phyloP scores from a whole-genome alignment of 441 rosid genomes.

The Adansonia rubrostipa region DNA sequence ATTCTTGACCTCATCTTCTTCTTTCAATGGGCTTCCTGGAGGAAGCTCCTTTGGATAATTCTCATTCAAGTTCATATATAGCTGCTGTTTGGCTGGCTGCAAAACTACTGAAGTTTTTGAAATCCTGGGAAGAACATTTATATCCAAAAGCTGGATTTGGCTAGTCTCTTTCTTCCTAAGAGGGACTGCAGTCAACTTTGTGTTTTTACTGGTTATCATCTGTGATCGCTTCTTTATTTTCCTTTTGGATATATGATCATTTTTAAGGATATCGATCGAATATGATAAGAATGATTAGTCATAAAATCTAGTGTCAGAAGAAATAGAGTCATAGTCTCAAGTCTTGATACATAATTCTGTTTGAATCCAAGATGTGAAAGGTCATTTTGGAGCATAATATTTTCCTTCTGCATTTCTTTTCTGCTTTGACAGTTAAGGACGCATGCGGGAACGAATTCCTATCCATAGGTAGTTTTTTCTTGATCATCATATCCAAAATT shows the following conservation, averaged over 20 bases:
- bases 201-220: too few relatives aligned
- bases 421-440: background rate
- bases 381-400: background rate
- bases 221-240: too few relatives aligned
- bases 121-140: slow-evolving; percentile 73
- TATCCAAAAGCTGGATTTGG: slow-evolving; percentile 78
- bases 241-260: too few relatives aligned
- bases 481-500: background rate
- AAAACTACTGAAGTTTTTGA: slow-evolving; percentile 41
- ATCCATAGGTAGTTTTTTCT: background rate
- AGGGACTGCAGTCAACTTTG: slow-evolving; percentile 66
- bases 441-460: background rate
- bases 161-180: slow-evolving; percentile 52
- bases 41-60: slow-evolving; percentile 36
- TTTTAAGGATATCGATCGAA: too few relatives aligned
- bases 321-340: too few relatives aligned
- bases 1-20: slow-evolving; percentile 36
- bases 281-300: too few relatives aligned
- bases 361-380: too few relatives aligned
- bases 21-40: slow-evolving; percentile 36
- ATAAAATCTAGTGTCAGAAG: too few relatives aligned
- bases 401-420: background rate
- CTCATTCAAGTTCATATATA: slow-evolving; percentile 36
- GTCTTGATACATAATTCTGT: too few relatives aligned
- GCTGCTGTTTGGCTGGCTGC: slow-evolving; percentile 32